These are phyloP conservation scores for Salix suchowensis DNA, from an alignment of 345 rosid genomes.

Conservation along the genomic window DNA sequence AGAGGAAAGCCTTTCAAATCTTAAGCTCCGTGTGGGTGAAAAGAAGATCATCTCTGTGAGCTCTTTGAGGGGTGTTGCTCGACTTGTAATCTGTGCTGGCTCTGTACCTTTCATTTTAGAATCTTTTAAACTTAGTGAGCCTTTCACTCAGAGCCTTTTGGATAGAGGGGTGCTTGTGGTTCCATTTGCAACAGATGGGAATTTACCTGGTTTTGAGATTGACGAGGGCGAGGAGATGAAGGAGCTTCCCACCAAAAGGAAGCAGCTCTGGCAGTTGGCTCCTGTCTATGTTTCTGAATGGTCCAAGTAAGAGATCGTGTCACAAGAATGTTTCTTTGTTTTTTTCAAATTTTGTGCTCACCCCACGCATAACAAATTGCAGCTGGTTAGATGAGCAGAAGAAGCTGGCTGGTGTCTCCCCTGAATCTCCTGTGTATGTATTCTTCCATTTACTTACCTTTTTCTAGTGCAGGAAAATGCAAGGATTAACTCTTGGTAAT, in stretches of 20 bases:
- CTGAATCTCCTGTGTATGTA: slow-evolving; percentile 88
- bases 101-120: slow-evolving; percentile 61
- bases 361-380: slow-evolving; percentile 6
- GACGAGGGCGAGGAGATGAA: slow-evolving; percentile 58
- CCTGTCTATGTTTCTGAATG: slow-evolving; percentile 62
- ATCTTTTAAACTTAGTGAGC: slow-evolving; percentile 68
- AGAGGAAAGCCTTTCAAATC: slow-evolving; percentile 85
- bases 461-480: neutral
- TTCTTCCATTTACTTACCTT: neutral
- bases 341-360: neutral
- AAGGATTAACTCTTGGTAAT: neutral
- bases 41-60: slow-evolving; percentile 57
- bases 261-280: slow-evolving; percentile 79
- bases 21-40: slow-evolving; percentile 70
- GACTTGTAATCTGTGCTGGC: slow-evolving; percentile 86
- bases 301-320: slow-evolving; percentile 58
- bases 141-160: slow-evolving; percentile 64
- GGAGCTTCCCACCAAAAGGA: slow-evolving; percentile 48
- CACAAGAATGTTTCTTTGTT: neutral
- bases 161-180: slow-evolving; percentile 92
- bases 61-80: slow-evolving; percentile 66
- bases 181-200: slow-evolving; percentile 72
- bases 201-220: slow-evolving; percentile 52
- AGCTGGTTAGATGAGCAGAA: slow-evolving; percentile 92
- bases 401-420: slow-evolving; percentile 67